Conservation (phyloP, 164 flowering plant genomes). For the Chimonanthus praecox region DNA sequence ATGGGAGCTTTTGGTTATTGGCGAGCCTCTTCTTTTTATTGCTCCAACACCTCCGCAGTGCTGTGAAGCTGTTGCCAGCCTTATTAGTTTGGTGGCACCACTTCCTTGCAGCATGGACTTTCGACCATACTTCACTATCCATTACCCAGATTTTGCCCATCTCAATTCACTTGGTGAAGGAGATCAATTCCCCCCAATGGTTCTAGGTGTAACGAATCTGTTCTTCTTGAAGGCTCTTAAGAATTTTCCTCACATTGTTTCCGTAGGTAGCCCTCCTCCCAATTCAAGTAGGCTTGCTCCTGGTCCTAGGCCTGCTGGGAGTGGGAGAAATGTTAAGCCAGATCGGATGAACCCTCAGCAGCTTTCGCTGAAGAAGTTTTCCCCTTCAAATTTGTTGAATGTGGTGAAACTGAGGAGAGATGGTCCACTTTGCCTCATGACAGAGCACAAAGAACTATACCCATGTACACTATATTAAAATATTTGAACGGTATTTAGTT, state of each 20-base stretch:
- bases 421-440: conserved; percentile 95
- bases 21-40: conserved; percentile 89
- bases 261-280: conserved; percentile 76
- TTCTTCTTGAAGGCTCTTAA: conserved; percentile 92
- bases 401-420: conserved; percentile 89
- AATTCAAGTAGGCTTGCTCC: conserved; percentile 47
- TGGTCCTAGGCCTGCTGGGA: conserved; percentile 33
- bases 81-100: conserved; percentile 93
- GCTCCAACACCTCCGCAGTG: conserved; percentile 97
- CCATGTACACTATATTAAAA: no score
- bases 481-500: no score
- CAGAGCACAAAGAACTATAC: conserved; percentile 69
- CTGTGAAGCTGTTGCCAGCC: conserved; percentile 93
- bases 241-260: conserved; percentile 74
- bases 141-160: conserved; percentile 73
- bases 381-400: conserved; percentile 72
- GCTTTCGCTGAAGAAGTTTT: conserved; percentile 70
- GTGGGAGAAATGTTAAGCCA: conserved; percentile 44
- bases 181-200: conserved; percentile 75
- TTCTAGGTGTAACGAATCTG: conserved; percentile 94
- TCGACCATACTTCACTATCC: conserved; percentile 96
- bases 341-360: conserved; percentile 55
- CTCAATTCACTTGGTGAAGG: conserved; percentile 79
- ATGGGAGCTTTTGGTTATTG: conserved; percentile 86
- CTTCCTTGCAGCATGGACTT: conserved; percentile 80